Evolutionary conservation across 495 filamentous ascomycete species (phyloP).

Genomic region (Penicillium simplicissimum): DNA sequence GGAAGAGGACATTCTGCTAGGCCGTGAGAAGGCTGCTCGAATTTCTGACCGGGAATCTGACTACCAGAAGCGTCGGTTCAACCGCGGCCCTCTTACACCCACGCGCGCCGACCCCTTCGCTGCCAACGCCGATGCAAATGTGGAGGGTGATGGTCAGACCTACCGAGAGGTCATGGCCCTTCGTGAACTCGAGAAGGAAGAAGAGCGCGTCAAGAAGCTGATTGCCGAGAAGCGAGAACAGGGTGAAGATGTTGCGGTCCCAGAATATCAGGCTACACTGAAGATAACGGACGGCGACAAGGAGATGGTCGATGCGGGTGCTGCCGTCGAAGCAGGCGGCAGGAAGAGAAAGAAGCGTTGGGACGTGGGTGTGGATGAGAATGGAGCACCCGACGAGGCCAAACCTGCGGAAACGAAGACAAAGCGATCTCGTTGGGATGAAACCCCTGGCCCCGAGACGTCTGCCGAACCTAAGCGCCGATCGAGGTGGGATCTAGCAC

Average conservation of each 20-base stretch:
- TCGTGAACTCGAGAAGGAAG: constrained; percentile 89
- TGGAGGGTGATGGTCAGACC: constrained; percentile 67
- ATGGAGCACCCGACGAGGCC: constrained; percentile 33
- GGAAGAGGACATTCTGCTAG: constrained; percentile 87
- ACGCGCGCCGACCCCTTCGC: constrained; percentile 89
- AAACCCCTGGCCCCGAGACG: constrained; percentile 67
- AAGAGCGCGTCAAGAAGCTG: constrained; percentile 79
- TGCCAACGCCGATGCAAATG: constrained; percentile 67
- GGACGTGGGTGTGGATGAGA: constrained; percentile 67
- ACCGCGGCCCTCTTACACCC: constrained; percentile 78
- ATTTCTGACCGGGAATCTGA: constrained; percentile 93
- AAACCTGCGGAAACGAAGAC: constrained; percentile 57
- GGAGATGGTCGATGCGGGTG: constrained; percentile 70
- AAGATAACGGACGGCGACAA: constrained; percentile 63
- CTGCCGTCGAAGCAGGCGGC: constrained; percentile 63
- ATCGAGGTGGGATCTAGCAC: constrained; percentile 90
- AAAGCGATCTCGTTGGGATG: constrained; percentile 89
- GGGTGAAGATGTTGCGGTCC: constrained; percentile 53
- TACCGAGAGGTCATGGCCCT: constrained; percentile 92
- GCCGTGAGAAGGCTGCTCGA: constrained; percentile 83
- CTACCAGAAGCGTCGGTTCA: constrained; percentile 93
- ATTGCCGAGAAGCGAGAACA: constrained; percentile 74
- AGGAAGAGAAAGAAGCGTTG: constrained; percentile 92
- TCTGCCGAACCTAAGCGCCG: constrained; percentile 63
- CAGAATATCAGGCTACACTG: constrained; percentile 70